A percentile compares a stretch with the other conserved stretches of the same genome.
phyloP scores from a whole-genome alignment of 1,139 yeast genomes.

The Hyphopichia buzzinii region DNA sequence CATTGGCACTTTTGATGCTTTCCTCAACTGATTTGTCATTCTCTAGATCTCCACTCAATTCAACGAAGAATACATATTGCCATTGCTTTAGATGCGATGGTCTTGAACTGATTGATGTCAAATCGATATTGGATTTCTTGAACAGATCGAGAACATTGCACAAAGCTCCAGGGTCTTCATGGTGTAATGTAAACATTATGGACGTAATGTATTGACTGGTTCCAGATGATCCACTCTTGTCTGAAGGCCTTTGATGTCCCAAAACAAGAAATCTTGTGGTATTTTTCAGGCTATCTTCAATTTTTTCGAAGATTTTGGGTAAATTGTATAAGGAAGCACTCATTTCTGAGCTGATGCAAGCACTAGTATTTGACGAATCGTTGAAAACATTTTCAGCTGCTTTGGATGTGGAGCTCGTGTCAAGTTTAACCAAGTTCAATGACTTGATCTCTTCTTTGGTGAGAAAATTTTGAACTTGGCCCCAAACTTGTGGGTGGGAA shows the following conservation, averaged over 20 bases:
- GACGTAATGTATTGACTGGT: slow-evolving; percentile 39
- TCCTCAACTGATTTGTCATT: slow-evolving; percentile 16
- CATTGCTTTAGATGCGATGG: slow-evolving; percentile 67
- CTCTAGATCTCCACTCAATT: slow-evolving; percentile 39
- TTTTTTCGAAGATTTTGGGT: slow-evolving; percentile 51
- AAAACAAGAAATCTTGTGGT: slow-evolving; percentile 83
- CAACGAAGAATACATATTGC: slow-evolving; percentile 84
- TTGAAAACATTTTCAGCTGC: slow-evolving; percentile 69
- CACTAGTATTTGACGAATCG: slow-evolving; percentile 36
- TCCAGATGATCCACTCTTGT: slow-evolving; percentile 2
- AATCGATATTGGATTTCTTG: slow-evolving; percentile 55
- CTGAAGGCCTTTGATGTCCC: slow-evolving; percentile 26
- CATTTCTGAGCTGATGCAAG: slow-evolving; percentile 49
- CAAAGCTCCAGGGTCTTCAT: slow-evolving; percentile 73
- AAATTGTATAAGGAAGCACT: slow-evolving; percentile 66
- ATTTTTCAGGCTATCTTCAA: slow-evolving; percentile 72
- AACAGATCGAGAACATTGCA: slow-evolving; percentile 65
- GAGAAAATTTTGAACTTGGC: slow-evolving; percentile 69
- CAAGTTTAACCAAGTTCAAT: slow-evolving; percentile 46
- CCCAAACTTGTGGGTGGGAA: slow-evolving; percentile 99
- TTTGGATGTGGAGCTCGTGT: slow-evolving; percentile 74
- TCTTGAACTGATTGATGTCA: slow-evolving; percentile 72
- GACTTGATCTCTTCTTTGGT: slow-evolving; percentile 9
- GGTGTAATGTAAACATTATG: slow-evolving; percentile 63
- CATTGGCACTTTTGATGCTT: slow-evolving; percentile 18